Percentiles rank a stretch among this genome's conserved stretches.
Conservation (phyloP, 345 rosid genomes). For the Citrus reticulata region DNA sequence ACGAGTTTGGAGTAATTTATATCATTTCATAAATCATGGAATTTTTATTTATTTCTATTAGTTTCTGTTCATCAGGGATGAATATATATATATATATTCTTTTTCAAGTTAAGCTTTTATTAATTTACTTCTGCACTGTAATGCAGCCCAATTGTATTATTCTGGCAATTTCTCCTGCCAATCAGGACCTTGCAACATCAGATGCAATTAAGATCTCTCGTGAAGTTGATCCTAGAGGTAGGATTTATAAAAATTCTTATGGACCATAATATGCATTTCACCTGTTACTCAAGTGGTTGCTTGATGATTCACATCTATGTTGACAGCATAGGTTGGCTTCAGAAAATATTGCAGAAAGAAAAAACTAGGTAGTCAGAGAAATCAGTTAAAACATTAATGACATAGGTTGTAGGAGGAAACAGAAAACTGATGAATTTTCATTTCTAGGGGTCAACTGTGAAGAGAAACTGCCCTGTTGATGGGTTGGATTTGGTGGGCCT, state of each 20-base stretch:
- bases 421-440: background rate
- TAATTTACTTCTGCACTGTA: slow-evolving; percentile 11
- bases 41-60: background rate
- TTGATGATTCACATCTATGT: background rate
- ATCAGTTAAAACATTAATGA: background rate
- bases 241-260: slow-evolving; percentile 5
- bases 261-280: background rate
- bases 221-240: slow-evolving; percentile 96
- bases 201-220: slow-evolving; percentile 97
- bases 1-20: background rate
- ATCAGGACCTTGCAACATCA: slow-evolving; percentile 98
- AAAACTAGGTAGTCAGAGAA: background rate
- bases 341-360: background rate
- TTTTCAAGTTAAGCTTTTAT: background rate
- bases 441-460: background rate
- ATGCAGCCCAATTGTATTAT: slow-evolving; percentile 93
- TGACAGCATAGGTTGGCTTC: background rate
- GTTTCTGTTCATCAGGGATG: background rate
- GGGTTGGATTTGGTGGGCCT: background rate
- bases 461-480: background rate
- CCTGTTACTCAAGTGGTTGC: background rate
- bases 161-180: slow-evolving; percentile 96
- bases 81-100: background rate
- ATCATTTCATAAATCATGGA: background rate
- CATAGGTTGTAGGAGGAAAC: background rate